A percentile compares a stretch with the other conserved stretches of the same genome.
Evolutionary conservation across 2,329 filamentous ascomycete genomes (phyloP).

Genomic region (Pleurostoma richardsiae): DNA sequence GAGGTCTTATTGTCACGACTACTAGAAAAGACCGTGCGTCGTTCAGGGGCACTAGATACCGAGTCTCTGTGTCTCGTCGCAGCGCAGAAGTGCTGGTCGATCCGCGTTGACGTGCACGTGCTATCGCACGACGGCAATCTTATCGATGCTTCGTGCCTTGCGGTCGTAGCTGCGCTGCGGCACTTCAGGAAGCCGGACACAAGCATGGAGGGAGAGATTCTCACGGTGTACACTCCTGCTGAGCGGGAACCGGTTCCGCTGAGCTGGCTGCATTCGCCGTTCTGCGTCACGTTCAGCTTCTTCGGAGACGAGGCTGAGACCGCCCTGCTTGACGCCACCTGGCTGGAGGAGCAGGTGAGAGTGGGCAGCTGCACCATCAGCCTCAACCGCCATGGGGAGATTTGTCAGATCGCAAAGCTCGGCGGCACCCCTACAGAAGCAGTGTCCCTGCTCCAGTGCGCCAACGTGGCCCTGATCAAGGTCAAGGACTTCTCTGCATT

Average conservation of each 20-base stretch:
- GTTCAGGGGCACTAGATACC: conserved; percentile 87
- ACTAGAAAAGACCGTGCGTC: conserved; percentile 89
- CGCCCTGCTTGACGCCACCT: conserved; percentile 65
- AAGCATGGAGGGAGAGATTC: conserved; percentile 74
- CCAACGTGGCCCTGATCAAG: conserved; percentile 68
- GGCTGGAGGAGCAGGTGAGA: conserved; percentile 72
- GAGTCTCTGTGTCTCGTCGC: conserved; percentile 93
- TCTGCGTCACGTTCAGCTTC: conserved; percentile 86
- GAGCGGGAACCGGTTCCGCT: conserved; percentile 89
- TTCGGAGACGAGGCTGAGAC: conserved; percentile 69
- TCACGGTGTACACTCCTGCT: conserved; percentile 77
- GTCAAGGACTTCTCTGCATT: conserved; percentile 74
- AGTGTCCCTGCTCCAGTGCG: conserved; percentile 69
- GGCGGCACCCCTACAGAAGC: conserved; percentile 82
- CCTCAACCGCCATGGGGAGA: conserved; percentile 82
- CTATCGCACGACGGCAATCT: conserved; percentile 88
- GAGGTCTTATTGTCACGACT: conserved; percentile 83
- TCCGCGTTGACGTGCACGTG: conserved; percentile 88
- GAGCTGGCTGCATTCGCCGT: conserved; percentile 85
- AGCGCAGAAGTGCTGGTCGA: conserved; percentile 83
- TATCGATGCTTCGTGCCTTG: conserved; percentile 79
- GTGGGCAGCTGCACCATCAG: conserved; percentile 74
- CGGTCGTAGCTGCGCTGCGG: conserved; percentile 79
- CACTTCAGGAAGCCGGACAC: conserved; percentile 92
- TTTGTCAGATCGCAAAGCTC: conserved; percentile 87